Percentiles rank a stretch among this genome's conserved stretches.
Evolutionary conservation across 2,329 filamentous ascomycete species (phyloP).

Genomic region (Colletotrichum sp.): DNA sequence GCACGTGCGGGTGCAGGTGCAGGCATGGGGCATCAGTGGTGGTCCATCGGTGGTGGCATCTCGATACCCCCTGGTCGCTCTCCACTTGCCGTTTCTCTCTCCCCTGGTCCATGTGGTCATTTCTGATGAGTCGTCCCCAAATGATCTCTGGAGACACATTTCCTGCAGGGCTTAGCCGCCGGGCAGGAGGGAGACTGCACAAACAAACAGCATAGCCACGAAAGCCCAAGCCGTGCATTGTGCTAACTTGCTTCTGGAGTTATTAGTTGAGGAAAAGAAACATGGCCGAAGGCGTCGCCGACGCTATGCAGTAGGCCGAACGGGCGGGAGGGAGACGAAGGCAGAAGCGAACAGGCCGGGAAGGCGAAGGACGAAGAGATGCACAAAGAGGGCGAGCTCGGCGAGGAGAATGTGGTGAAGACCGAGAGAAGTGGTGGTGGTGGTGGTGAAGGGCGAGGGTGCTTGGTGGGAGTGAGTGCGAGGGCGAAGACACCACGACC

Average conservation of each 20-base stretch:
- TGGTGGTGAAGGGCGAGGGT: not conserved
- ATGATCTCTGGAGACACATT: not conserved
- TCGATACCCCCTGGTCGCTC: not conserved
- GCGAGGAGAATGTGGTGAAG: not conserved
- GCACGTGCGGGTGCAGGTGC: conserved; percentile 3
- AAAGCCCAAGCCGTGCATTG: not conserved
- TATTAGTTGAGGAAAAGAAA: not conserved
- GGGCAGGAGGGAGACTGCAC: not conserved
- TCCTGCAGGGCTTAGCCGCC: not conserved
- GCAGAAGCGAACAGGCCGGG: not conserved
- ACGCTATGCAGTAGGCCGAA: not conserved
- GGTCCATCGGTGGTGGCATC: not conserved
- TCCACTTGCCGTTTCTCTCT: conserved; percentile 3
- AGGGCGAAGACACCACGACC: not conserved
- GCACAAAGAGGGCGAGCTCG: not conserved
- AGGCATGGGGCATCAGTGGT: not conserved
- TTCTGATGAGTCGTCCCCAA: not conserved
- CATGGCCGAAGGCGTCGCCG: not conserved
- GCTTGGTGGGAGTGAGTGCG: not conserved
- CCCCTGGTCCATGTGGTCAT: not conserved
- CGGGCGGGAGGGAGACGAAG: not conserved
- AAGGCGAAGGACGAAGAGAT: not conserved
- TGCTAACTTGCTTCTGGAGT: not conserved
- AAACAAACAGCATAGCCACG: conserved; percentile 13
- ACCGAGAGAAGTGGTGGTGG: too few species aligned